phyloP scores from a whole-genome alignment of 768 basidiomycete species.

The Lactarius pseudohatsudake region DNA sequence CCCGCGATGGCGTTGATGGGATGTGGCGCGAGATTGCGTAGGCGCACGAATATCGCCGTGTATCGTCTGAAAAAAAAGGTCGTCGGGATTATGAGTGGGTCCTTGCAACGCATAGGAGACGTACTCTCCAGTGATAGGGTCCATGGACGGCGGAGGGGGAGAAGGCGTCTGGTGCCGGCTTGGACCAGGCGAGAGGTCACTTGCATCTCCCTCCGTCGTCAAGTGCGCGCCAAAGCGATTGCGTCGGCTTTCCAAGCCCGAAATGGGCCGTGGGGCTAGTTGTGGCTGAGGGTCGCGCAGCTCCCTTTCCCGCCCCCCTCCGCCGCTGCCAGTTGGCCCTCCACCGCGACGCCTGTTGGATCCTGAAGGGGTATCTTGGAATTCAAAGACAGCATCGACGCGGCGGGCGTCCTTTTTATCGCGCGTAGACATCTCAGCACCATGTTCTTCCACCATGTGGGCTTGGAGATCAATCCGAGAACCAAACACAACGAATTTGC shows the following conservation, averaged over 20 bases:
- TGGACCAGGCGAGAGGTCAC: slow-evolving; percentile 17
- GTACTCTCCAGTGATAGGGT: slow-evolving; percentile 57
- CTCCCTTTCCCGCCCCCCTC: slow-evolving; percentile 53
- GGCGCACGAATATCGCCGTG: slow-evolving; percentile 58
- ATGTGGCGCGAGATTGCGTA: slow-evolving; percentile 59
- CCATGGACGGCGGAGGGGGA: slow-evolving; percentile 45
- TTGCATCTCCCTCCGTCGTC: slow-evolving; percentile 41
- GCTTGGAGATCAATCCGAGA: slow-evolving; percentile 86
- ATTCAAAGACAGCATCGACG: slow-evolving; percentile 64
- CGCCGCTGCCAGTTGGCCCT: slow-evolving; percentile 40
- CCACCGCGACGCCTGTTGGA: slow-evolving; percentile 42
- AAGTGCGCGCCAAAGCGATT: slow-evolving; percentile 63
- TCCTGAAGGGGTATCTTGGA: slow-evolving; percentile 52
- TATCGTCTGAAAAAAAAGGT: slow-evolving; percentile 52
- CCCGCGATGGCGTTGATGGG: slow-evolving; percentile 57
- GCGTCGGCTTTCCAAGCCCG: slow-evolving; percentile 46
- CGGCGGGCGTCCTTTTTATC: slow-evolving; percentile 69
- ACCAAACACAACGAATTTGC: slow-evolving; percentile 94
- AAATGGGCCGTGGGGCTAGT: slow-evolving; percentile 33
- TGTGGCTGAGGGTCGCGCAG: slow-evolving; percentile 39
- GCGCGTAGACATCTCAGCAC: slow-evolving; percentile 65
- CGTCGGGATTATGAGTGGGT: not conserved
- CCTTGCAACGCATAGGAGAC: slow-evolving; percentile 30
- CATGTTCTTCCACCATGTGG: slow-evolving; percentile 86
- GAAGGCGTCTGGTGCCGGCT: slow-evolving; percentile 37